These are phyloP conservation scores for Vachellia pachyceras DNA, from an alignment of 306 rosid genomes.

Conservation along the genomic window DNA sequence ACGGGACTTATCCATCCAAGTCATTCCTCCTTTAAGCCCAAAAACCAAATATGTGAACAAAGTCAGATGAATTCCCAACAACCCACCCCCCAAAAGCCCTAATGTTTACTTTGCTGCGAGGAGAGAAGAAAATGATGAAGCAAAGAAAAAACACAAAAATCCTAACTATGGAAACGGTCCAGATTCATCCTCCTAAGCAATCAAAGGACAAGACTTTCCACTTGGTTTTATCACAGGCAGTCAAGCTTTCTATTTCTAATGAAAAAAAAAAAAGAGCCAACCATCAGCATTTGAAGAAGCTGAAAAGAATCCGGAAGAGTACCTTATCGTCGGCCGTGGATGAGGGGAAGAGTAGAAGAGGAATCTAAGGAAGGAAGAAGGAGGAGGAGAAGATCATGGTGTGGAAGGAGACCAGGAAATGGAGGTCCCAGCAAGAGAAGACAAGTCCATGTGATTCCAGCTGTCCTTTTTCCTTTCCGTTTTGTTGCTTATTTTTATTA, in stretches of 20 bases:
- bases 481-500: slow-evolving; percentile 2
- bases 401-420: slow-evolving; percentile 41
- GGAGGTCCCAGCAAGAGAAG: slow-evolving; percentile 65
- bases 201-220: neutral
- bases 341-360: slow-evolving; percentile 27
- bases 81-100: slow-evolving; percentile 34
- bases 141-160: slow-evolving; percentile 15
- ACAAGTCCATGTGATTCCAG: slow-evolving; percentile 97
- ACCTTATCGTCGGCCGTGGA: slow-evolving; percentile 95
- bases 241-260: slow-evolving; percentile 33
- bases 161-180: neutral
- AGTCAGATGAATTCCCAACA: slow-evolving; percentile 10
- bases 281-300: neutral
- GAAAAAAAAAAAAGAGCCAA: slow-evolving; percentile 46
- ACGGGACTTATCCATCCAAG: neutral
- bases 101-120: slow-evolving; percentile 7
- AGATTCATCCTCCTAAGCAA: slow-evolving; percentile 27
- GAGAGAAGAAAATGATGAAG: neutral
- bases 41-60: slow-evolving; percentile 21
- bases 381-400: slow-evolving; percentile 43
- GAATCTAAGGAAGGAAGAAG: slow-evolving; percentile 40
- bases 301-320: neutral
- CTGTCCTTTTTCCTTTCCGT: slow-evolving; percentile 42
- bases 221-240: neutral
- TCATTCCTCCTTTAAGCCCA: slow-evolving; percentile 34